phyloP scores from a whole-genome alignment of 768 basidiomycete genomes.

The Podaxis pistillaris region DNA sequence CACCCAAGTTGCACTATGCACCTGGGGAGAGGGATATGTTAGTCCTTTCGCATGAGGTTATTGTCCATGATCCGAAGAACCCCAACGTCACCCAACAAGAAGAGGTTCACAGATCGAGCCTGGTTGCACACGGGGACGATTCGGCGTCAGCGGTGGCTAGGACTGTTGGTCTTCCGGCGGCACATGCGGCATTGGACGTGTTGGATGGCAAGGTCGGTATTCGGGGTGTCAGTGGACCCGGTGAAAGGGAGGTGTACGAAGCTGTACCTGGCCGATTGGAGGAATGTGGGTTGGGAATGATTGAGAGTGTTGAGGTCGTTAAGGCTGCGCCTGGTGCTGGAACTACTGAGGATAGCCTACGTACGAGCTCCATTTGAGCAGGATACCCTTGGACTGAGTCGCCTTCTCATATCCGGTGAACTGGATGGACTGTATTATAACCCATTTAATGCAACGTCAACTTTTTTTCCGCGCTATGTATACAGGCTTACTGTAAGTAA shows the following conservation, averaged over 20 bases:
- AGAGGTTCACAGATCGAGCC: constrained; percentile 63
- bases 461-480: background rate
- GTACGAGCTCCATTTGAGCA: background rate
- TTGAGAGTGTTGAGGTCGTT: constrained; percentile 25
- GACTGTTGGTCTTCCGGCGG: constrained; percentile 86
- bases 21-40: constrained; percentile 83
- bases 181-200: constrained; percentile 72
- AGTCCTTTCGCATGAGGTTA: constrained; percentile 81
- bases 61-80: constrained; percentile 32
- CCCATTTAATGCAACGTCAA: background rate
- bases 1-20: constrained; percentile 66
- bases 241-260: constrained; percentile 54
- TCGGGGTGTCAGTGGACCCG: constrained; percentile 71
- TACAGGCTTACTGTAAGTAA: background rate
- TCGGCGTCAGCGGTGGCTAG: constrained; percentile 82
- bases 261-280: constrained; percentile 61
- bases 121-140: constrained; percentile 54
- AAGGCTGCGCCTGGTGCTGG: background rate
- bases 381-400: background rate
- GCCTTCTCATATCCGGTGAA: background rate
- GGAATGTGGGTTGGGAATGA: constrained; percentile 49
- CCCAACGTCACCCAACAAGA: constrained; percentile 20
- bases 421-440: background rate
- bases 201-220: constrained; percentile 54
- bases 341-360: constrained; percentile 8